Evolutionary conservation across 345 rosid species (phyloP).

Genomic region (Angophora floribunda): DNA sequence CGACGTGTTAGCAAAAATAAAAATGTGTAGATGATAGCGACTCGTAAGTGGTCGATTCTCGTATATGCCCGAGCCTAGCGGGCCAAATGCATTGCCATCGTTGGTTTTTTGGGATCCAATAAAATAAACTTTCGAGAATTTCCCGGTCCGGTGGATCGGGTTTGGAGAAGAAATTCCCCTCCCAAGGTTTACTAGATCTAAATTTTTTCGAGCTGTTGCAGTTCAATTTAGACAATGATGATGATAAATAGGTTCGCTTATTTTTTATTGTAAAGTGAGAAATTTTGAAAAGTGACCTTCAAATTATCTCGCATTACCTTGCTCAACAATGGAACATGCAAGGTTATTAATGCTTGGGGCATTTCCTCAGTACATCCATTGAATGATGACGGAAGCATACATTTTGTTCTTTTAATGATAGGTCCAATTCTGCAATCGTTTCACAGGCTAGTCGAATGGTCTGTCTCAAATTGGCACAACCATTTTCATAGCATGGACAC

Average conservation of each 20-base stretch:
- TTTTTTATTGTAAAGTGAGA: neutral
- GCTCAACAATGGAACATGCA: neutral
- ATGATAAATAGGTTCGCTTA: neutral
- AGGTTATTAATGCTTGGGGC: neutral
- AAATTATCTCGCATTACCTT: neutral
- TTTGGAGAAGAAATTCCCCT: neutral
- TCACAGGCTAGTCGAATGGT: neutral
- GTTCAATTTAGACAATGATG: neutral
- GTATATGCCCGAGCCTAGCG: neutral
- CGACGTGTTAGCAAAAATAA: neutral
- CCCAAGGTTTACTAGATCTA: neutral
- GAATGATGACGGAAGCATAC: neutral
- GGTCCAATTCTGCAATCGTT: neutral
- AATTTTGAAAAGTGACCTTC: neutral
- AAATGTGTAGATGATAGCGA: neutral
- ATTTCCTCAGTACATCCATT: neutral
- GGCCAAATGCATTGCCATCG: neutral
- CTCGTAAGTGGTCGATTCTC: neutral
- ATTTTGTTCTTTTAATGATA: neutral
- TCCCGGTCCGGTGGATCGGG: neutral
- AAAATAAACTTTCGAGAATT: neutral
- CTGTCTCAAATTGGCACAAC: neutral
- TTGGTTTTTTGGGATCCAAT: neutral
- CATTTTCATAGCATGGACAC: neutral
- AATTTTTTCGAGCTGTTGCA: neutral